Base-by-base conservation (phyloP, 2,329 filamentous ascomycete species). In the Coleophoma cylindrospora region DNA sequence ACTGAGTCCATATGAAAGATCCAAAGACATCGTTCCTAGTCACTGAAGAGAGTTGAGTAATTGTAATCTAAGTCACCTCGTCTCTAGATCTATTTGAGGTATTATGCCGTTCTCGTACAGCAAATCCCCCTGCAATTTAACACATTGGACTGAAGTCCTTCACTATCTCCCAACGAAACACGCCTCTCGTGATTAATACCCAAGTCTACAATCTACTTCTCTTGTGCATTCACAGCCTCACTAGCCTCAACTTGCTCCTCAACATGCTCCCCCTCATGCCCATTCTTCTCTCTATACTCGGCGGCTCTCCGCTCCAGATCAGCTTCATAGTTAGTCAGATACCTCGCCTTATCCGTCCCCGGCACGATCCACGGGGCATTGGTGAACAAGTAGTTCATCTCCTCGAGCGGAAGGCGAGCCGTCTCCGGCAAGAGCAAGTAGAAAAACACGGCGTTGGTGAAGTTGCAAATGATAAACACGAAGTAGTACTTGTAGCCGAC, bases 391-490 rank as follows among this genome's bases (percentile, higher is more conserved):
- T 79, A 76, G 56, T 83, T 80, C 83, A 86, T 86, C 67, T 86
- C 83, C 60, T 87, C 84, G 1, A 87, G 73, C 0, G 83, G 78
- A 14, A 81, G 70, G 56, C 76, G 79, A 48, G 76, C 76, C 0
- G 84, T 88, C 68, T 87, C 84, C 0, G 84, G 84, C 38, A 87
- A 71, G 45, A 87, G 66, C 2, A 76, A 71, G 74, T 81, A 88
- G 72, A 88, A 88, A 70, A 83, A 85, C 32, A 84, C 27, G 0
- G 81, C 81, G 56, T 85, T 85, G 22, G 81, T 84, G 59, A 86
- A 80, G 64, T 88, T 88, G 65, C 84, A 86, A 33, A 87, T 59
- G 52, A 79, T 71, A 62, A 86, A 87, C 13, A 87, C 61, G 48
- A 80, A 70, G 61, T 77, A 78, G 63, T 66, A 78, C 43, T 63